phyloP scores from a whole-genome alignment of 257 asterid genomes.

The Coffea eugenioides region DNA sequence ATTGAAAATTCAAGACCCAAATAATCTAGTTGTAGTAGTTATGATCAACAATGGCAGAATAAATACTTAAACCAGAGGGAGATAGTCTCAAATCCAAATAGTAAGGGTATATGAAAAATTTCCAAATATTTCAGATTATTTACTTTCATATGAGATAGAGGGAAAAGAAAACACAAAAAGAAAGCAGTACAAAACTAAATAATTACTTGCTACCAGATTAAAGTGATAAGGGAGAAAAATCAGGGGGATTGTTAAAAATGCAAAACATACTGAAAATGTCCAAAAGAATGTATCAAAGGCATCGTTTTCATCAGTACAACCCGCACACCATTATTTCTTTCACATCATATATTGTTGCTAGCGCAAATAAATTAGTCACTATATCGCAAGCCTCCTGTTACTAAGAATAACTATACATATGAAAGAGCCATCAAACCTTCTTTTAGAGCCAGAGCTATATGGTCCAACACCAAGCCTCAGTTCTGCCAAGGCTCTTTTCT shows the following conservation, averaged over 20 bases:
- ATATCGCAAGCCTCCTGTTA: background rate
- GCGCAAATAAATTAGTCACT: background rate
- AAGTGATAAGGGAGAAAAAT: background rate
- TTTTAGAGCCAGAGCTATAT: background rate
- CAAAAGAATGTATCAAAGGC: background rate
- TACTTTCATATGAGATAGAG: background rate
- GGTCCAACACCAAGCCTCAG: background rate
- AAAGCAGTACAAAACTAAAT: too few species aligned
- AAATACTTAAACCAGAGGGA: background rate
- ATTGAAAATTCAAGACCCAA: background rate
- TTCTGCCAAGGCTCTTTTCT: background rate
- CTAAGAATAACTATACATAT: background rate
- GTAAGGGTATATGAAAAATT: background rate
- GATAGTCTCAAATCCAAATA: background rate
- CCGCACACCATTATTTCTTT: background rate
- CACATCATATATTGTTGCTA: background rate
- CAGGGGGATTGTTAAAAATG: background rate
- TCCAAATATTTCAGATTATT: too few species aligned
- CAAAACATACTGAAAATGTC: background rate
- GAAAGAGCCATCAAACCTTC: conserved; percentile 10
- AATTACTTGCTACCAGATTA: too few species aligned
- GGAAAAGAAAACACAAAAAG: background rate
- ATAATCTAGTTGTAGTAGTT: background rate
- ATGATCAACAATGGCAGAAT: background rate
- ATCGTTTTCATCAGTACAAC: background rate